A percentile compares a stretch with the other conserved stretches of the same genome.
phyloP scores from a whole-genome alignment of 1,139 yeast genomes.

The Magnusiomyces clavatus region DNA sequence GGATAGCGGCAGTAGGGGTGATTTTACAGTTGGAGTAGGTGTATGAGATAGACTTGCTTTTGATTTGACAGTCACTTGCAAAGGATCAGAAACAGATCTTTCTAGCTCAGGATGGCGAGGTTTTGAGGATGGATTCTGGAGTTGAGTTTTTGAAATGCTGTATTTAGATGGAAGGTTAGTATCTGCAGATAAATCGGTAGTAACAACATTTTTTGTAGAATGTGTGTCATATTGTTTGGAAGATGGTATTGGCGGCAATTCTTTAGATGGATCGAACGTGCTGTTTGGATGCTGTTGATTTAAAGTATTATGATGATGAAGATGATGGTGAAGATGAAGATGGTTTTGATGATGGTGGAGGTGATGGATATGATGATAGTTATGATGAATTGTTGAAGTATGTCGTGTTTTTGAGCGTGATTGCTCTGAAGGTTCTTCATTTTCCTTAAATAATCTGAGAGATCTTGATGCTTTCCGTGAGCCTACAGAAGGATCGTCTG shows the following conservation, averaged over 20 bases:
- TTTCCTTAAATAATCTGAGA: conserved; percentile 40
- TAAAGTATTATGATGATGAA: neutral
- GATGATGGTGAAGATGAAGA: neutral
- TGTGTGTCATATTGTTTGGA: neutral
- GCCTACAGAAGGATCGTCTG: conserved; percentile 18
- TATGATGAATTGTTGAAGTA: conserved; percentile 5
- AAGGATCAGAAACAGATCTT: too few species aligned
- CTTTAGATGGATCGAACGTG: neutral
- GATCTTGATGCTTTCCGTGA: conserved; percentile 49
- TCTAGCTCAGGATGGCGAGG: too few species aligned
- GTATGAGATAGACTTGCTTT: neutral
- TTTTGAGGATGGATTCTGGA: too few species aligned
- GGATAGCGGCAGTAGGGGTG: neutral
- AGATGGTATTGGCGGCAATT: neutral
- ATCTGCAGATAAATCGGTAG: too few species aligned
- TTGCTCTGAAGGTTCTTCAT: conserved; percentile 21
- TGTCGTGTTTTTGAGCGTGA: conserved; percentile 7
- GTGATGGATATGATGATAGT: conserved; percentile 3
- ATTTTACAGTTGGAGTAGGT: neutral
- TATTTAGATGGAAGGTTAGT: neutral
- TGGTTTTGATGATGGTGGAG: conserved; percentile 1
- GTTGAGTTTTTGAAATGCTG: neutral
- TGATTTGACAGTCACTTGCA: too few species aligned
- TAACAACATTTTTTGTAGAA: neutral
- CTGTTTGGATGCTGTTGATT: neutral